phyloP scores from a whole-genome alignment of 1,139 yeast species.

The Yamadazyma spencermartinsiae region DNA sequence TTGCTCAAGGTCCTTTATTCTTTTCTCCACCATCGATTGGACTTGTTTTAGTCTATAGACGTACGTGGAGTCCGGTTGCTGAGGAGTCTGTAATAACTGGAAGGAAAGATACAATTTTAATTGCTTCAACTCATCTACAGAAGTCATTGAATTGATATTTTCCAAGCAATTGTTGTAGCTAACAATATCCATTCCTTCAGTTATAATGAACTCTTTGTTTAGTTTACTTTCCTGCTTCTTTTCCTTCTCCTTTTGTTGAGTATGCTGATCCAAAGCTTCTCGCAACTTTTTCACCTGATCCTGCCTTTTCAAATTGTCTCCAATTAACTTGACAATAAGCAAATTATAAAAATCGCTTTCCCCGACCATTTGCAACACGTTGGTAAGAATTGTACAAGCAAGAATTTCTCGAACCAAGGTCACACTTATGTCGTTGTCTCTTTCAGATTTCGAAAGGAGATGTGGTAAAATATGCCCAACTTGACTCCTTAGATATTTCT shows the following conservation, averaged over 20 bases:
- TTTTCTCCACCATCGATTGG: slow-evolving; percentile 13
- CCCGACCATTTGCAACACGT: slow-evolving; percentile 54
- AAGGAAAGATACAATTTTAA: slow-evolving; percentile 20
- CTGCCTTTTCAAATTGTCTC: slow-evolving; percentile 69
- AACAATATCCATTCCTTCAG: slow-evolving; percentile 29
- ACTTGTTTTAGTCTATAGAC: slow-evolving; percentile 15
- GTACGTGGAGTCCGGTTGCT: slow-evolving; percentile 8
- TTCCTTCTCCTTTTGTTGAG: slow-evolving; percentile 22
- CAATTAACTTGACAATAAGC: slow-evolving; percentile 58
- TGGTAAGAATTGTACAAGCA: slow-evolving; percentile 48
- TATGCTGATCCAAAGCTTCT: slow-evolving; percentile 68
- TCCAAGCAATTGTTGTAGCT: slow-evolving; percentile 47
- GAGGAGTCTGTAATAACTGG: slow-evolving; percentile 17
- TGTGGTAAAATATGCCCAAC: slow-evolving; percentile 49
- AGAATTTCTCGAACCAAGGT: slow-evolving; percentile 64
- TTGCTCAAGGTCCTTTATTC: slow-evolving; percentile 13
- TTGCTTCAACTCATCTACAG: slow-evolving; percentile 24
- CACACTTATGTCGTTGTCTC: slow-evolving; percentile 47
- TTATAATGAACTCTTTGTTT: slow-evolving; percentile 16
- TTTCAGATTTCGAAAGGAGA: slow-evolving; percentile 52
- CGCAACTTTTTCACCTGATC: slow-evolving; percentile 74
- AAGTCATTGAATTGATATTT: slow-evolving; percentile 17
- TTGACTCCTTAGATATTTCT: slow-evolving; percentile 48
- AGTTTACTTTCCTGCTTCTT: slow-evolving; percentile 6
- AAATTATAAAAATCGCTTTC: slow-evolving; percentile 82